Percentiles rank a stretch among this genome's conserved stretches.
Conservation (phyloP, 495 filamentous ascomycete species). For the Penicilliopsis zonata region DNA sequence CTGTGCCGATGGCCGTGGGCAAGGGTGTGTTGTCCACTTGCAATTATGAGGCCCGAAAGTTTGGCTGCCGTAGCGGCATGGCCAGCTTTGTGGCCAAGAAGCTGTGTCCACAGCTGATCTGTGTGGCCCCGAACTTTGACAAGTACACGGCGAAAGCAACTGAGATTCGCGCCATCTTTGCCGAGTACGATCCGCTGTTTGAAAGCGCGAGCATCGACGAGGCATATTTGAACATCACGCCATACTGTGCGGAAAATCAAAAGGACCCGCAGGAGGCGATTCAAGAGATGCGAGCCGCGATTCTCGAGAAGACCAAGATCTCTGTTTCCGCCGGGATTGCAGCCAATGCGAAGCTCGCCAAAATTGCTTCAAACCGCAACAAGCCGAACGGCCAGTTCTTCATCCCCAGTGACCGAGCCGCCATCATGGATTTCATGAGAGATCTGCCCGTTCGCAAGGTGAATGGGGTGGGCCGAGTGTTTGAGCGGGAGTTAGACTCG, state of each 20-base stretch:
- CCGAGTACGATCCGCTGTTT: constrained; percentile 78
- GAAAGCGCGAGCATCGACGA: constrained; percentile 93
- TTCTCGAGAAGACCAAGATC: constrained; percentile 66
- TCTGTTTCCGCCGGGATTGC: constrained; percentile 93
- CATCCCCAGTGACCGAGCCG: constrained; percentile 53
- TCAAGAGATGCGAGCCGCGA: constrained; percentile 59
- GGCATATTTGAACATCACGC: constrained; percentile 90
- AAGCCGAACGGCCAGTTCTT: constrained; percentile 92
- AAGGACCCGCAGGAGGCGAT: constrained; percentile 63
- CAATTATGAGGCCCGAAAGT: constrained; percentile 87
- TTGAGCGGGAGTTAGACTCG: constrained; percentile 83
- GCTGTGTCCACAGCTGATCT: constrained; percentile 80
- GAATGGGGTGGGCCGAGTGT: constrained; percentile 85
- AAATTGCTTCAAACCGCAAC: constrained; percentile 88
- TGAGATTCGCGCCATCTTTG: constrained; percentile 74
- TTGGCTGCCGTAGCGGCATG: constrained; percentile 88
- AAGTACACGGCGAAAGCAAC: constrained; percentile 88
- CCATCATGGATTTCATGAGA: constrained; percentile 77
- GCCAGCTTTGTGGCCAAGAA: constrained; percentile 91
- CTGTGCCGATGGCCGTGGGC: constrained; percentile 88
- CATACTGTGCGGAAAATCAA: constrained; percentile 61
- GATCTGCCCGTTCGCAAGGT: constrained; percentile 77
- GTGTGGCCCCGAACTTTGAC: constrained; percentile 71
- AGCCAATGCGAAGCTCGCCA: constrained; percentile 84
- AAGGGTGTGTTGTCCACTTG: constrained; percentile 88